phyloP scores from a whole-genome alignment of 2,329 filamentous ascomycete genomes.

The Trichophyton simii region DNA sequence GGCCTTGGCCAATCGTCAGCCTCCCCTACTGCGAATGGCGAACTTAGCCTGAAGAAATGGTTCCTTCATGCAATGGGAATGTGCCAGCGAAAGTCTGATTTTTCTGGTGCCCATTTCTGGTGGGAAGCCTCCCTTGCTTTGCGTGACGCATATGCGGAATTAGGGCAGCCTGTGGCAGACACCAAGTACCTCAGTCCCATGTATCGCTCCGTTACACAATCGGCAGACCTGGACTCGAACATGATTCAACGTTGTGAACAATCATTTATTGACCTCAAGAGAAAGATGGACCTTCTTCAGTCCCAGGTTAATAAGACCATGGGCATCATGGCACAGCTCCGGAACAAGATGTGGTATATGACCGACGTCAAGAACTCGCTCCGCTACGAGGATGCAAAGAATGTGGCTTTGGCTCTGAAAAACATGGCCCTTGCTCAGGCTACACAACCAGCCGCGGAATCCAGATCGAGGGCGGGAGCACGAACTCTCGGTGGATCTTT shows the following conservation, averaged over 20 bases:
- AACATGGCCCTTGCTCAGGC: slow-evolving; percentile 59
- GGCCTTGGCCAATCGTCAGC: slow-evolving; percentile 9
- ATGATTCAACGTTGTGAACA: slow-evolving; percentile 27
- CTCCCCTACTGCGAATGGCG: neutral
- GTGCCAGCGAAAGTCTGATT: slow-evolving; percentile 68
- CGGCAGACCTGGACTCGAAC: slow-evolving; percentile 21
- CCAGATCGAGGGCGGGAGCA: slow-evolving; percentile 29
- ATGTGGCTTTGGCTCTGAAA: slow-evolving; percentile 76
- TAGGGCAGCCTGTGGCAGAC: slow-evolving; percentile 46
- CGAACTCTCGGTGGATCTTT: slow-evolving; percentile 45
- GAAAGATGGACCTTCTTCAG: slow-evolving; percentile 67
- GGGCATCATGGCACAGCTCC: slow-evolving; percentile 57
- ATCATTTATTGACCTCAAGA: slow-evolving; percentile 65
- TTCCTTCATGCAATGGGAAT: slow-evolving; percentile 59
- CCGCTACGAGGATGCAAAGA: slow-evolving; percentile 73
- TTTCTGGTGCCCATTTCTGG: slow-evolving; percentile 71
- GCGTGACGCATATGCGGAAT: slow-evolving; percentile 45
- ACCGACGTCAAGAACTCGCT: slow-evolving; percentile 85
- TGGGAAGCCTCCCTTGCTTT: slow-evolving; percentile 71
- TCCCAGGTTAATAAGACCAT: slow-evolving; percentile 62
- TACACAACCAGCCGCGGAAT: slow-evolving; percentile 21
- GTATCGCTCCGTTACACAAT: slow-evolving; percentile 44
- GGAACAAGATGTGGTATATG: slow-evolving; percentile 98
- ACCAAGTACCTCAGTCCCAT: slow-evolving; percentile 59
- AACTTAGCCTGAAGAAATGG: slow-evolving; percentile 21